Evolutionary conservation across 2,329 filamentous ascomycete genomes (phyloP), one percentile per base, ranked within the genome.

Genomic region (Arthroderma sp.): DNA sequence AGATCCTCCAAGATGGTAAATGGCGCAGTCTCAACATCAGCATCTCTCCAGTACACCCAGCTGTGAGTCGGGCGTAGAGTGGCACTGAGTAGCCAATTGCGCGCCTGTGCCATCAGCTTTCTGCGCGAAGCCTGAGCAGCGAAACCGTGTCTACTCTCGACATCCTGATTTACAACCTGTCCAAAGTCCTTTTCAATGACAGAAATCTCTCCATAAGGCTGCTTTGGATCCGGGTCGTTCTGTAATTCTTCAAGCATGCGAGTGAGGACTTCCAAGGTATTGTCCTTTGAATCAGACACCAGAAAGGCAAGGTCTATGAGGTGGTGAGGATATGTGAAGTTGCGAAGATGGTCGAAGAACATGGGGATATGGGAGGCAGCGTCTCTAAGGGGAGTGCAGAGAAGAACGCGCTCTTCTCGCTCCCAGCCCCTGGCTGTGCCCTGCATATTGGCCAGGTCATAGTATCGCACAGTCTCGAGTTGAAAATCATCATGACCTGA

Each of bases 131-230:
- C 91, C 66, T 98, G 91, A 1, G 91, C 91, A 29, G 89, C 91
- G 60, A 98, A 98, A 27, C 91, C 93, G 64, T 98, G 91, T 53
- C 91, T 82, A 61, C 86, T 94, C 68, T 98, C 91, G 28, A 96
- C 87, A 66, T 98, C 89, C 66, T 98, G 91, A 51, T 94, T 86
- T 48, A 98, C 91, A 62, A 89, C 89, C 63, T 98, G 91, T 3
- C 91, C 91, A 69, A 98, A 98, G 63, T 98, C 89, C 68, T 98
- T 98, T 67, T 96, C 86, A 53, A 98, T 88, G 48, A 98, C 91
- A 0, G 86, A 94, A 47, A 98, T 91, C 68, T 98, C 91, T 49
- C 91, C 91, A 59, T 88, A 98, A 10, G 83, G 80, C 65, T 88
- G 81, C 54, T 79, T 81, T 7, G 82, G 78, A 54, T 95, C 84